Base-by-base conservation (phyloP, 495 filamentous ascomycete species). In the Penicillium longicatenatum region DNA sequence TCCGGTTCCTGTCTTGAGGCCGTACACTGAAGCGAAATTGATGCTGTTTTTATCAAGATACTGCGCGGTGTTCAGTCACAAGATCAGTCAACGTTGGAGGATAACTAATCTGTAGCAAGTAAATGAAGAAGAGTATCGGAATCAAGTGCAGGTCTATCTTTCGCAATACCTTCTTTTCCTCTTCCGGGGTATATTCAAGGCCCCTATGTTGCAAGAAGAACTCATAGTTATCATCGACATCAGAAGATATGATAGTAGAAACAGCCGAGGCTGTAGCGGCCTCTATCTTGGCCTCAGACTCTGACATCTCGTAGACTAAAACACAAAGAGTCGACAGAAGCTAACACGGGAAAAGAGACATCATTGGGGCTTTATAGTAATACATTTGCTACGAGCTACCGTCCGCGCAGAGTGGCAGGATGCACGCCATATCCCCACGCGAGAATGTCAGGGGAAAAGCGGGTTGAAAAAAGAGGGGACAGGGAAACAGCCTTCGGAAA, bases 41-140 rank as follows among this genome's bases (percentile, higher is more conserved):
- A 86, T 77, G 24, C 75, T 79, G 33, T 80, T 79, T 65, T 87
- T 87, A 57, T 87, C 84, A 6, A 86, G 68, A 53, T 84, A 87
- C 66, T 84, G 77, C 3, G 78, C 62, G 24, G 3, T 21, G 9
- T 21, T 63, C 14, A 67, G 57, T 17, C 46, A 11, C 37, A 17
- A 14, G 12, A 7, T 24, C 3, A 37, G 7, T 6, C n/a, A 22
- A 42, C 3, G 24, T 8, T 2, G n/a, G 10, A 30, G 16, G 2
- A 52, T 19, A 24, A 45, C 54, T 22, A 47, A 73, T 66, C 60
- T 75, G 68, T 26, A 75, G 52, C 51, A 84, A 67, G 54, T 86
- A 86, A 0, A 80, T 84, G 5, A 82, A 65, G 54, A 83, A 80
- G 2, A 88, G 66, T 22, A 86, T 63, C 0, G 85, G 83, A 29